Conservation (phyloP, 208 protist species). For the Crithidia brevicula region DNA sequence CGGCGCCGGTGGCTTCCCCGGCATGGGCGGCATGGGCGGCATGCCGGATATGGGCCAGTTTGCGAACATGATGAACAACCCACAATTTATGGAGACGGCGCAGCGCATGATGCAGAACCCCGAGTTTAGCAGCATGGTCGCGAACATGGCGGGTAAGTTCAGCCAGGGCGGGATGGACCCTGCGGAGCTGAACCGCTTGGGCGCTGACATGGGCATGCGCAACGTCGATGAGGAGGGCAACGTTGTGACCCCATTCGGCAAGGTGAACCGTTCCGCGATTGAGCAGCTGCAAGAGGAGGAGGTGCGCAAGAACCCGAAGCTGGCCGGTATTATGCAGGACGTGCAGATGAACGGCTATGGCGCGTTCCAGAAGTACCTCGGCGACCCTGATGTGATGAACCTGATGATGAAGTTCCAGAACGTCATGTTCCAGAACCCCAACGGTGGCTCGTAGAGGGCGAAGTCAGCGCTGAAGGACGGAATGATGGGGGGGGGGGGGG, state of each 20-base stretch:
- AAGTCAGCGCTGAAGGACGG: no score
- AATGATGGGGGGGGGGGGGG: no score
- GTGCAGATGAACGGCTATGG: conserved; percentile 78
- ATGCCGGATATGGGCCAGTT: conserved; percentile 86
- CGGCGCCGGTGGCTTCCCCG: conserved; percentile 41
- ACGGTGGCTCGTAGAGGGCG: conserved; percentile 5
- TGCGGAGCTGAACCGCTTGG: conserved; percentile 52
- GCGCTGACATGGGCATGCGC: conserved; percentile 40
- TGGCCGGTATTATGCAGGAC: conserved; percentile 83
- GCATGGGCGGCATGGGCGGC: conserved; percentile 52
- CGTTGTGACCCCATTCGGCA: conserved; percentile 82
- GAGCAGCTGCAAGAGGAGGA: conserved; percentile 78
- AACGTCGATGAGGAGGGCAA: conserved; percentile 64
- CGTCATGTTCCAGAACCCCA: conserved; percentile 49
- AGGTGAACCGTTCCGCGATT: conserved; percentile 62
- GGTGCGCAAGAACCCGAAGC: conserved; percentile 82
- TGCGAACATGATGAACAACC: conserved; percentile 88
- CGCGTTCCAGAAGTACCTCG: conserved; percentile 92
- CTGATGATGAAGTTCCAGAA: conserved; percentile 89
- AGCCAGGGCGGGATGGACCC: conserved; percentile 54
- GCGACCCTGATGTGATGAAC: conserved; percentile 90
- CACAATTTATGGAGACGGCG: conserved; percentile 91
- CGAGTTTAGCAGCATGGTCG: conserved; percentile 83
- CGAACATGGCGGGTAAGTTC: conserved; percentile 83
- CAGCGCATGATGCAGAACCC: conserved; percentile 92